Base-by-base conservation (phyloP, 192 early-diverging fungal species). In the Coemansia sp. region DNA sequence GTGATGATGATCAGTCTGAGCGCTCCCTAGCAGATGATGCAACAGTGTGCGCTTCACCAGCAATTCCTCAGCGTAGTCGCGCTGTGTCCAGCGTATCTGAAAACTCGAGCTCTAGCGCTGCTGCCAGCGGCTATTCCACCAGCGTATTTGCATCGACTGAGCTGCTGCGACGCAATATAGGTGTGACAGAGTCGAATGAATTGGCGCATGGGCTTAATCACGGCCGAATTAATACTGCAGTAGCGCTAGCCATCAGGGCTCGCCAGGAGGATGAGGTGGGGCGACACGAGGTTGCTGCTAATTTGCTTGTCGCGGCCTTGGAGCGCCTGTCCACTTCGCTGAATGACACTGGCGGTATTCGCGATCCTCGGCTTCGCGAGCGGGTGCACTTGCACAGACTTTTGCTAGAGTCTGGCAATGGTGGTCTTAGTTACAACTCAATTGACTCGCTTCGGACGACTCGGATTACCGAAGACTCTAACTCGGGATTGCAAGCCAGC, bases 251-350 rank as follows among this genome's bases (percentile, higher is more conserved):
- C 0, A 33, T 78, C 0, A 70, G 76, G 11, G 81, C 81, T 10
- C 73, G 67, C 18, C 81, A 83, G 44, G 60, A 75, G 43, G 81
- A 83, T 44, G 57, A 64, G 38, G 5, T 55, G 8, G 81, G 81
- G 2, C 67, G 70, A 22, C 52, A 33, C 31, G 43, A 67, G 7
- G 57, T 49, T 9, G 81, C 81, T 5, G 66, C 49, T 12, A 46
- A 46, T 31, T 49, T 83, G 1, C 68, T 78, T 57, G 61, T 66
- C 2, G 64, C 59, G 15, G 70, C 64, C 0, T 42, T 78, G 4
- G 71, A 76, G 40, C 63, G 71, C 54, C 34, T 83, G 64, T 64
- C 71, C 13, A 18, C 52, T 61, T 61, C 80, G 0, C 18, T 83
- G 34, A 66, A 36, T 2, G 67, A 64, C 40, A n/a, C 69, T 33